Evolutionary conservation across 1,284 basidiomycete species (phyloP).

Genomic region (Volvariella volvacea): DNA sequence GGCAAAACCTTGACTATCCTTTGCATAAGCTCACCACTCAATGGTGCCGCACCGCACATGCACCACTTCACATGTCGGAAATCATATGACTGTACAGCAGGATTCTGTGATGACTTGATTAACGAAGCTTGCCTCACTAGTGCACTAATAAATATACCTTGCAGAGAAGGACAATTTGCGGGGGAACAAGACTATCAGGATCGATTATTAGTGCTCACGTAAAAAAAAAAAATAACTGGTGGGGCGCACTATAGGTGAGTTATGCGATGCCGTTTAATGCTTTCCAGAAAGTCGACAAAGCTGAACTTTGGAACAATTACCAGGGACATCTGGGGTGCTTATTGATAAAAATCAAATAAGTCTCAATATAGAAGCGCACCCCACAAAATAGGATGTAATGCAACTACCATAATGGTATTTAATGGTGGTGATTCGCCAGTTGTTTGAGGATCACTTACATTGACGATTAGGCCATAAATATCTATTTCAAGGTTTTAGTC

Average conservation of each 20-base stretch:
- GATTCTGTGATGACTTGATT: slow-evolving; percentile 21
- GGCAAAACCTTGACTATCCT: slow-evolving; percentile 28
- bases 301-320: slow-evolving; percentile 40
- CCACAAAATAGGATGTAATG: slow-evolving; percentile 37
- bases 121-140: slow-evolving; percentile 2
- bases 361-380: slow-evolving; percentile 19
- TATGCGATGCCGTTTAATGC: slow-evolving; percentile 27
- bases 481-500: slow-evolving; percentile 20
- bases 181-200: slow-evolving; percentile 34
- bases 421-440: slow-evolving; percentile 1
- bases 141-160: slow-evolving; percentile 24
- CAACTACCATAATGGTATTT: slow-evolving; percentile 21
- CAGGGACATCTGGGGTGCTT: slow-evolving; percentile 25
- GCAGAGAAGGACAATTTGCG: slow-evolving; percentile 40
- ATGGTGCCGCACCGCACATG: slow-evolving; percentile 39
- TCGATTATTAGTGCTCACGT: slow-evolving; percentile 1
- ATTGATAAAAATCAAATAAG: slow-evolving; percentile 1
- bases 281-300: slow-evolving; percentile 31
- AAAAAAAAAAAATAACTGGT: slow-evolving; percentile 1
- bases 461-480: slow-evolving; percentile 42
- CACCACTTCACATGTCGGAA: slow-evolving; percentile 35
- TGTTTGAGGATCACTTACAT: slow-evolving; percentile 20
- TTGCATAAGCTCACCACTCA: slow-evolving; percentile 35
- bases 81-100: slow-evolving; percentile 26
- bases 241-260: slow-evolving; percentile 33